phyloP scores from a whole-genome alignment of 495 filamentous ascomycete genomes.

The Pseudevernia furfuracea region DNA sequence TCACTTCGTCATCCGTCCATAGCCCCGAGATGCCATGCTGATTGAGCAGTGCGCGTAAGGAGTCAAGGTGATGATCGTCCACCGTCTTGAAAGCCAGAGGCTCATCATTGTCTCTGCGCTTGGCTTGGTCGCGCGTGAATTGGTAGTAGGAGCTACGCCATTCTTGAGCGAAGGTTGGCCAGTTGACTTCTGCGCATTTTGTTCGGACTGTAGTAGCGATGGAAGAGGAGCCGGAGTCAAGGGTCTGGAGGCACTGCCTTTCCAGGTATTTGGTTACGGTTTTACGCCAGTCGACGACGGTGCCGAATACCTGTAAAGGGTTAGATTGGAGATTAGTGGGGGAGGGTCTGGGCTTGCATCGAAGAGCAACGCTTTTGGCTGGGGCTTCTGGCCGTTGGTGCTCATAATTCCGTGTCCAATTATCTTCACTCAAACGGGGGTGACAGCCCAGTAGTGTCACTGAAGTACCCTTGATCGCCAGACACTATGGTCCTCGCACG shows the following conservation, averaged over 20 bases:
- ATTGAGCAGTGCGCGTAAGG: slow-evolving; percentile 49
- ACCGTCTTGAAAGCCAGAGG: slow-evolving; percentile 45
- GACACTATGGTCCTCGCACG: neutral
- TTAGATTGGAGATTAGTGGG: slow-evolving; percentile 4
- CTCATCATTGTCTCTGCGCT: slow-evolving; percentile 31
- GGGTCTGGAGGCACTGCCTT: slow-evolving; percentile 32
- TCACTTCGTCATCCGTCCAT: slow-evolving; percentile 51
- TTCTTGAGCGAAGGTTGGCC: slow-evolving; percentile 54
- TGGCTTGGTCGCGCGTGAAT: slow-evolving; percentile 45
- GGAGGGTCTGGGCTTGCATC: slow-evolving; percentile 30
- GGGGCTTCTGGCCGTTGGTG: slow-evolving; percentile 20
- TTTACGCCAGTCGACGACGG: slow-evolving; percentile 64
- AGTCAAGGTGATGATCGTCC: slow-evolving; percentile 61
- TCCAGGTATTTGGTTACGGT: slow-evolving; percentile 49
- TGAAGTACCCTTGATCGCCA: neutral
- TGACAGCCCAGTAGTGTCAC: neutral
- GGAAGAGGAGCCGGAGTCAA: slow-evolving; percentile 39
- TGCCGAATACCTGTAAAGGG: slow-evolving; percentile 54
- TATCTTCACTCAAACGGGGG: no score
- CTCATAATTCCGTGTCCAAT: slow-evolving; percentile 25
- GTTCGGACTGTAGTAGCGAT: slow-evolving; percentile 40
- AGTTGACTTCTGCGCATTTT: slow-evolving; percentile 47
- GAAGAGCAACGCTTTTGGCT: slow-evolving; percentile 48
- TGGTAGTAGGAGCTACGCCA: slow-evolving; percentile 57
- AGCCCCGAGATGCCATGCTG: slow-evolving; percentile 48